phyloP scores from a whole-genome alignment of 2,329 filamentous ascomycete genomes.

The Ascocoryne sarcoides region DNA sequence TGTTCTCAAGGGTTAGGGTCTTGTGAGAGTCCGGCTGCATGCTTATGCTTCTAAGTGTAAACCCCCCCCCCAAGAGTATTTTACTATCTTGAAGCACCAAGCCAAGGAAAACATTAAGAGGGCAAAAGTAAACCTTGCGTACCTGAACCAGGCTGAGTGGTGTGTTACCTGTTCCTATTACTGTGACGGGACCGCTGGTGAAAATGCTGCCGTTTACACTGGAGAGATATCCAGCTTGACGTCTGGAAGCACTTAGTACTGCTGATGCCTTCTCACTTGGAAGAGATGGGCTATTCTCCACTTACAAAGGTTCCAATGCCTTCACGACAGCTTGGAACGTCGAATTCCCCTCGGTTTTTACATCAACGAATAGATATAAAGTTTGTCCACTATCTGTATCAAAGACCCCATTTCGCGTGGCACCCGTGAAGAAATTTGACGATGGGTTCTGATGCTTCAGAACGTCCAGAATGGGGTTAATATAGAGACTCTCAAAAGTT shows the following conservation, averaged over 20 bases:
- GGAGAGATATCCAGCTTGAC: slow-evolving; percentile 27
- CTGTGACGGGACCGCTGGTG: slow-evolving; percentile 19
- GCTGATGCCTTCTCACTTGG: no score
- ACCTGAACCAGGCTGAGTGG: slow-evolving; percentile 43
- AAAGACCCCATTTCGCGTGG: slow-evolving; percentile 51
- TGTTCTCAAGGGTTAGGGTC: no score
- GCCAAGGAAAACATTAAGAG: no score
- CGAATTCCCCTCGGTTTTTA: slow-evolving; percentile 47
- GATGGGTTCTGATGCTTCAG: slow-evolving; percentile 24
- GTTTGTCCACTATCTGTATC: slow-evolving; percentile 48
- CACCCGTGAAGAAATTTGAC: slow-evolving; percentile 34
- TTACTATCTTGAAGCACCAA: no score
- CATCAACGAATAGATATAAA: slow-evolving; percentile 55
- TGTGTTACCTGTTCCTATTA: slow-evolving; percentile 26
- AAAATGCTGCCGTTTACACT: slow-evolving; percentile 16
- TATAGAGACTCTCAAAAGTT: slow-evolving; percentile 23
- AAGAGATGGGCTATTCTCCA: no score
- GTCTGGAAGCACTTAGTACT: slow-evolving; percentile 10
- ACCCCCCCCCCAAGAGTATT: no score
- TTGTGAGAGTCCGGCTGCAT: no score
- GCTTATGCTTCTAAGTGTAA: no score
- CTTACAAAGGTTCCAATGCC: slow-evolving; percentile 49
- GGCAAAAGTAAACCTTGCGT: no score
- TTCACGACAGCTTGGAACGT: slow-evolving; percentile 48
- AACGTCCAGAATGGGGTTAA: slow-evolving; percentile 23